Base-by-base conservation (phyloP, 2,329 filamentous ascomycete genomes). In the Coniochaeta sp. region DNA sequence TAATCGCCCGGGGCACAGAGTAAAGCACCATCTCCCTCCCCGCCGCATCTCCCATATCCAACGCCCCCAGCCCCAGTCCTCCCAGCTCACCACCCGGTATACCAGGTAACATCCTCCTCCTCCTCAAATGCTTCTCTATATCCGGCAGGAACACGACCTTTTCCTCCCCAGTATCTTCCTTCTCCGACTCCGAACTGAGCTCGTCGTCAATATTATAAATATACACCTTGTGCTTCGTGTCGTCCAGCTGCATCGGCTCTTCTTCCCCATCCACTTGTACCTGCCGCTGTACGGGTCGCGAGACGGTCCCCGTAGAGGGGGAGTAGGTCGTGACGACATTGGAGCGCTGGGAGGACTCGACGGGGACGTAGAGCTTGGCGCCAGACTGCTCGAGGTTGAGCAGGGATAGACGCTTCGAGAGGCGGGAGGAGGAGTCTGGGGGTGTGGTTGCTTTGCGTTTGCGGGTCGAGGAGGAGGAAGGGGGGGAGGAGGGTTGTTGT, bases 121-220 rank as follows among this genome's bases (percentile, higher is more conserved):
- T 77, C 56, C 77, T 78, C 50, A 97, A 77, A 64, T 89, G 86
- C 69, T 87, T 89, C 65, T 92, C 86, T 51, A 97, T 87, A 64
- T 95, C 89, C 0, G 90, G 85, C 1, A 95, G 78, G 72, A 96
- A 91, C 63, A 91, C 77, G 46, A 95, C 78, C 58, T 74, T 78
- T 58, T 79, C 78, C 55, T 78, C 75, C 10, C 9, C 9, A 5
- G 2, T 22, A 49, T 74, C 70, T 52, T 83, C 76, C 38, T 81
- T 74, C 47, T 76, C 72, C 54, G 87, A 82, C 26, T 67, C 66
- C 7, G 72, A 73, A 13, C 86, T 85, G 28, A 97, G 79, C 70
- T 97, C 92, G 60, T 87, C 87, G 64, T 95, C 91, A 9, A 99
- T 76, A 68, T 95, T 85, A 73, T 91, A 86, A 60, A 99, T 91